phyloP scores from a whole-genome alignment of 148 eudicot genomes.

The Silene uniflora region DNA sequence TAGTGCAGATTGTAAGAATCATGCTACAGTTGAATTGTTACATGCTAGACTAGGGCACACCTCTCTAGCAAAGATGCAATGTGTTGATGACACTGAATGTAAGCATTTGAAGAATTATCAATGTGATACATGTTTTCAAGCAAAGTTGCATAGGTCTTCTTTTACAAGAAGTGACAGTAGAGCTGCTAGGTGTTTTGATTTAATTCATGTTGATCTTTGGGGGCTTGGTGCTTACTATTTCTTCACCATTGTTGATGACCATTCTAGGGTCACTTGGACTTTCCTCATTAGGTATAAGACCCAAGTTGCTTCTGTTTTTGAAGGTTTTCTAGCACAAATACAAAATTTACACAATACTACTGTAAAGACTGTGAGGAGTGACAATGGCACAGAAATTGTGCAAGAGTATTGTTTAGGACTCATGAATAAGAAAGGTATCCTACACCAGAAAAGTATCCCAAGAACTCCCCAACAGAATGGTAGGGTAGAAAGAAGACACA shows the following conservation, averaged over 20 bases:
- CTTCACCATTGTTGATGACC: not conserved
- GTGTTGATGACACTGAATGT: not conserved
- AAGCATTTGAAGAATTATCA: not conserved
- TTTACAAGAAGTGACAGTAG: not conserved
- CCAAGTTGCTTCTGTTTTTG: not conserved
- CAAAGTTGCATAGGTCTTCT: not conserved
- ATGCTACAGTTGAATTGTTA: not conserved
- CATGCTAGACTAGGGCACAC: constrained; percentile 8
- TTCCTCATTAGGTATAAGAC: not conserved
- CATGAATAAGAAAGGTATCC: too few relatives aligned
- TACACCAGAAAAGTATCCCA: too few relatives aligned
- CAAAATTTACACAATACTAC: not conserved
- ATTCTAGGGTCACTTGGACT: not conserved
- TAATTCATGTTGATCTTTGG: constrained; percentile 8
- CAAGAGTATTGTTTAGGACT: too few relatives aligned
- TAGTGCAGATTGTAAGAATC: not conserved
- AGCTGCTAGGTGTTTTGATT: not conserved
- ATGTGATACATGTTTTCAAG: not conserved
- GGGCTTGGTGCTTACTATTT: not conserved
- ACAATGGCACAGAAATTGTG: too few relatives aligned
- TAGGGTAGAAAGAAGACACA: too few relatives aligned
- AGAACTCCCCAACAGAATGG: too few relatives aligned
- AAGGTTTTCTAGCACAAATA: not conserved
- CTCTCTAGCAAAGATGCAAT: not conserved
- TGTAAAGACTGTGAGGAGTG: not conserved